Base-by-base conservation (phyloP, 495 filamentous ascomycete species). In the Penicillium bialowiezense region DNA sequence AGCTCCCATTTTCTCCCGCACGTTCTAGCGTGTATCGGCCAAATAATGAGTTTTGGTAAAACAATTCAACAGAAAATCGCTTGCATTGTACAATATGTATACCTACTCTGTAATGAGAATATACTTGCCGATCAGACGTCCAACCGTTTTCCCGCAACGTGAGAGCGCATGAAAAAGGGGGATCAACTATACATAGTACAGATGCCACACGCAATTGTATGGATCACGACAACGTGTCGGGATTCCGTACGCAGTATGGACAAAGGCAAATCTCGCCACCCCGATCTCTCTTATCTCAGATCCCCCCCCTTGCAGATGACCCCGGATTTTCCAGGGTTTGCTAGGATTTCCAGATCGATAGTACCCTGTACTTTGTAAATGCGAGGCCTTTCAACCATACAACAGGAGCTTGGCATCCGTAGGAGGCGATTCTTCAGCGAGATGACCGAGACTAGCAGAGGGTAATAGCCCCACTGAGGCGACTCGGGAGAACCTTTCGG, bases 251-350 rank as follows among this genome's bases (percentile, higher is more conserved):
- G 17, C 18, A 17, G 15, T 41, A 7, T 13, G 14, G 9, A 9
- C 8, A 6, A 41, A 54, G 15, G 31, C 38, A 50, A 50, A 45
- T 34, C 41, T 32, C 39, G 52, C 59, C 52, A 51, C 59, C 51
- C 31, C 21, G 52, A 51, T 39, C 39, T 45, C 42, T 38, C 46
- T 45, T 51, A 37, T 38, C 46, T 45, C 49, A 54, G 51, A 38
- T 38, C 34, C n/a, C 23, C 51, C n/a, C 60, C 60, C 60, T 63
- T 63, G 60, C 60, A 63, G 51, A 59, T 51, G 34, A 60, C 57
- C 60, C 58, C 58, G 52, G 60, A 58, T 63, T 58, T 54, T 41
- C 24, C 23, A 44, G 23, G 19, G 35, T 7, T 40, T 46, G 26
- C 15, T 51, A 5, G 26, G 24, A 36, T 12, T 17, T 19, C 8